Percentiles rank a stretch among this genome's conserved stretches.
Evolutionary conservation across 306 rosid species (phyloP).

Genomic region (Potentilla sterilis): DNA sequence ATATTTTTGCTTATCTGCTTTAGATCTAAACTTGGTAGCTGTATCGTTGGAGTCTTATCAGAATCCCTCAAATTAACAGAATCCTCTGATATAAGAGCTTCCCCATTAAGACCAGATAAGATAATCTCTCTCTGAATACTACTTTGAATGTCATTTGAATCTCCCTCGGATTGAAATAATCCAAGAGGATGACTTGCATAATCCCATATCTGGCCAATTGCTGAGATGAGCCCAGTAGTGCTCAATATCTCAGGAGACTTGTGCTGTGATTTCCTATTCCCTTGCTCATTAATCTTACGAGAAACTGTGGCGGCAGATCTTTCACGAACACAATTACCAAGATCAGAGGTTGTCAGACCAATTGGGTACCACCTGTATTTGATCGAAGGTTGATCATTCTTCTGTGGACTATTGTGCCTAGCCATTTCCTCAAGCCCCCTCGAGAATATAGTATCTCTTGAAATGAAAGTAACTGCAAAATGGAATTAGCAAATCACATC

Average conservation of each 20-base stretch:
- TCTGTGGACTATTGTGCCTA: conserved; percentile 38
- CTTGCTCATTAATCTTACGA: conserved; percentile 30
- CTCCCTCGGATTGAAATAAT: conserved; percentile 35
- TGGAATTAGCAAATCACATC: conserved; percentile 25
- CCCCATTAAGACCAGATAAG: conserved; percentile 31
- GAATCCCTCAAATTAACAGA: conserved; percentile 26
- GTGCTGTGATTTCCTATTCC: conserved; percentile 26
- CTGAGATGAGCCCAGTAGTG: conserved; percentile 57
- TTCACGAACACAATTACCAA: conserved; percentile 39
- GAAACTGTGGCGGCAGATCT: conserved; percentile 37
- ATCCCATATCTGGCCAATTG: conserved; percentile 67
- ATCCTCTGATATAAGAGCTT: conserved; percentile 34
- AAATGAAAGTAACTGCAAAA: conserved; percentile 38
- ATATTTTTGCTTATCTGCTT: conserved; percentile 51
- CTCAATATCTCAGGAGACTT: conserved; percentile 52
- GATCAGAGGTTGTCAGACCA: conserved; percentile 33
- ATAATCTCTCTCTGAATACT: conserved; percentile 33
- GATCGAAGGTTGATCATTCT: conserved; percentile 53
- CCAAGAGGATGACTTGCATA: conserved; percentile 63
- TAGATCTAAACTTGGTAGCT: conserved; percentile 38
- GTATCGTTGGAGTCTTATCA: conserved; percentile 28
- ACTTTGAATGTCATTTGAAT: conserved; percentile 31
- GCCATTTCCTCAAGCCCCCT: conserved; percentile 48
- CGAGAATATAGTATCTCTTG: conserved; percentile 34
- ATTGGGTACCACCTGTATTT: conserved; percentile 46